These are phyloP conservation scores for Ogataea thermomethanolica DNA, from an alignment of 805 yeast species.

Conservation along the genomic window DNA sequence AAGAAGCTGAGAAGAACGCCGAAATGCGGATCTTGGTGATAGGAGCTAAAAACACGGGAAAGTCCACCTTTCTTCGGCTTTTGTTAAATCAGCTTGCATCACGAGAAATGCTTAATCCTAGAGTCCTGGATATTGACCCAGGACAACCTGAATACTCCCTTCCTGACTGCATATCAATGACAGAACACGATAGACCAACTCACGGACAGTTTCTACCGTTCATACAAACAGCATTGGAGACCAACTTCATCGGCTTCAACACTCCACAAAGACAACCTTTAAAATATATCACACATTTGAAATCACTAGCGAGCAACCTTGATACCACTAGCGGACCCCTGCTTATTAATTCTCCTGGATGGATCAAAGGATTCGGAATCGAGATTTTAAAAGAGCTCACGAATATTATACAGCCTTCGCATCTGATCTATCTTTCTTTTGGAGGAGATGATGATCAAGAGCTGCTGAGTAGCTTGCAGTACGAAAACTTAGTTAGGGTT, in stretches of 20 bases:
- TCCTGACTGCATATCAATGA: slow-evolving; percentile 68
- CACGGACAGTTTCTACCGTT: slow-evolving; percentile 39
- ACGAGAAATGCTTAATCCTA: slow-evolving; percentile 27
- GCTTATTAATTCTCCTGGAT: slow-evolving; percentile 80
- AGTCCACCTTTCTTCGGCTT: slow-evolving; percentile 63
- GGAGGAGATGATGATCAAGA: slow-evolving; percentile 30
- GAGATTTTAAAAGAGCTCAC: slow-evolving; percentile 54
- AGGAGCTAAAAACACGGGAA: slow-evolving; percentile 78
- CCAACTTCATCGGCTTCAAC: slow-evolving; percentile 55
- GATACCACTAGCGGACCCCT: slow-evolving; percentile 36
- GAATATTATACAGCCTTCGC: slow-evolving; percentile 46
- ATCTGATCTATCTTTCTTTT: slow-evolving; percentile 53
- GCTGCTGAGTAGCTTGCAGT: slow-evolving; percentile 27
- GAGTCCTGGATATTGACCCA: slow-evolving; percentile 77
- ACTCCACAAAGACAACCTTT: slow-evolving; percentile 68
- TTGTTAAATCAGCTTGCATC: slow-evolving; percentile 48
- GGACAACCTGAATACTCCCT: slow-evolving; percentile 79
- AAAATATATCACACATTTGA: slow-evolving; percentile 45
- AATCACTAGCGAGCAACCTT: slow-evolving; percentile 35
- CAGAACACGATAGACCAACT: slow-evolving; percentile 31
- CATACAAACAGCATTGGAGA: slow-evolving; percentile 26
- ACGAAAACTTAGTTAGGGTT: slow-evolving; percentile 26
- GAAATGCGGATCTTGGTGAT: slow-evolving; percentile 39
- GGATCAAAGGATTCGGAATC: slow-evolving; percentile 86
- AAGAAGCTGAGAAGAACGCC: slow-evolving; percentile 7